A percentile compares a stretch with the other conserved stretches of the same genome.
Conservation (phyloP, 2,329 filamentous ascomycete species). For the Trichoderma sp. region DNA sequence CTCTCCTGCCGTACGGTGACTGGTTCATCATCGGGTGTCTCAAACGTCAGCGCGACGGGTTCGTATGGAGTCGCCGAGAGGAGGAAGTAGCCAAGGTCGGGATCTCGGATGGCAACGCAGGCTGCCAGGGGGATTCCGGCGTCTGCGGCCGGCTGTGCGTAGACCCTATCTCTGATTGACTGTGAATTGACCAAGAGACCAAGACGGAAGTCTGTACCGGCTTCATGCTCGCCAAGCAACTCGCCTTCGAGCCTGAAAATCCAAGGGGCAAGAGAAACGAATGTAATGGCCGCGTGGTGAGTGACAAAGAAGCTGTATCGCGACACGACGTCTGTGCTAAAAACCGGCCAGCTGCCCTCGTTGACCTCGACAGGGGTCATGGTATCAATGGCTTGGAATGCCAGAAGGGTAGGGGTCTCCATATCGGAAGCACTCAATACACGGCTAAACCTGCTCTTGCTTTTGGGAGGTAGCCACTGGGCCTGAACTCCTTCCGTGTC, state of each 20-base stretch:
- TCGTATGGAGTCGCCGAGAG: slow-evolving; percentile 58
- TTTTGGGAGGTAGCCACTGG: slow-evolving; percentile 61
- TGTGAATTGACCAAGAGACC: slow-evolving; percentile 58
- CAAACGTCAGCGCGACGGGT: slow-evolving; percentile 57
- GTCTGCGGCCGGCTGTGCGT: slow-evolving; percentile 49
- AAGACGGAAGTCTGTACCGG: slow-evolving; percentile 60
- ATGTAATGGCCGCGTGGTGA: slow-evolving; percentile 57
- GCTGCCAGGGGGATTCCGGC: slow-evolving; percentile 51
- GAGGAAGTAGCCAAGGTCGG: slow-evolving; percentile 62
- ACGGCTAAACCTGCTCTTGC: slow-evolving; percentile 46
- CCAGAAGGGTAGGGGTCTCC: slow-evolving; percentile 50
- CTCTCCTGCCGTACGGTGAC: slow-evolving; percentile 42
- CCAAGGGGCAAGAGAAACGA: slow-evolving; percentile 59
- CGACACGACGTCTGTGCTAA: slow-evolving; percentile 58
- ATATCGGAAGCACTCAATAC: slow-evolving; percentile 35
- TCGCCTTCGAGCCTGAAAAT: slow-evolving; percentile 62
- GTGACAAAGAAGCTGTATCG: slow-evolving; percentile 63
- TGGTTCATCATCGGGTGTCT: slow-evolving; percentile 53
- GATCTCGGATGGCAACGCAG: slow-evolving; percentile 53
- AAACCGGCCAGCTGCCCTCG: slow-evolving; percentile 59
- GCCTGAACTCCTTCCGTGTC: slow-evolving; percentile 61
- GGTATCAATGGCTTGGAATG: slow-evolving; percentile 62
- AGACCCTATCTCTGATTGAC: slow-evolving; percentile 56
- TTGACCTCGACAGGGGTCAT: slow-evolving; percentile 53
- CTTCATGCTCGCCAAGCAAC: slow-evolving; percentile 52